Evolutionary conservation across 2,329 filamentous ascomycete genomes (phyloP).

Genomic region (Teratosphaeria pseudoeucalypti): DNA sequence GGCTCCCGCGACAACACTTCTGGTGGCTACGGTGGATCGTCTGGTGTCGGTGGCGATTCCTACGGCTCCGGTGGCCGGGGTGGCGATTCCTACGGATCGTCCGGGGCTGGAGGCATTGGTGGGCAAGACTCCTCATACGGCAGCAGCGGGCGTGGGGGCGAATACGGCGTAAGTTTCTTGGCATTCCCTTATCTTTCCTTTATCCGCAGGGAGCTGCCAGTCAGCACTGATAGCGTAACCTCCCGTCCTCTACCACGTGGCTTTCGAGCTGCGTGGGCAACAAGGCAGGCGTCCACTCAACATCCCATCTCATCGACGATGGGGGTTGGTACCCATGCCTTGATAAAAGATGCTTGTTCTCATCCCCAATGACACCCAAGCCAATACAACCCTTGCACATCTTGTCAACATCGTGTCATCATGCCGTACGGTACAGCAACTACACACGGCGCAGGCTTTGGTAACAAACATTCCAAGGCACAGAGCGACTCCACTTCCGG

Average conservation of each 20-base stretch:
- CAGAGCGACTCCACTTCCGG: not conserved
- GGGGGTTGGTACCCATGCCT: not conserved
- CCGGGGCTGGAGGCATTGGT: not conserved
- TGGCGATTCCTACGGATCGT: slow-evolving; percentile 8
- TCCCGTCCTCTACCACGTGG: not conserved
- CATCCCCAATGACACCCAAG: not conserved
- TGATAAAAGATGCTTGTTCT: not conserved
- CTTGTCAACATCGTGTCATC: not conserved
- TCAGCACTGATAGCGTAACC: not conserved
- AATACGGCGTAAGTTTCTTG: not conserved
- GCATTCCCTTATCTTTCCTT: not conserved
- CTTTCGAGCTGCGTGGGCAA: not conserved
- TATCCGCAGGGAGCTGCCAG: not conserved
- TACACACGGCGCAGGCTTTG: not conserved
- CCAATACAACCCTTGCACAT: too few relatives aligned
- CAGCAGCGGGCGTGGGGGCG: not conserved
- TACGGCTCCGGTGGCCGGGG: slow-evolving; percentile 2
- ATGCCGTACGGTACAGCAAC: not conserved
- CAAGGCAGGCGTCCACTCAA: too few relatives aligned
- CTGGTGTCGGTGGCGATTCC: slow-evolving; percentile 2
- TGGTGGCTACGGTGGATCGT: not conserved
- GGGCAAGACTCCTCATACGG: slow-evolving; percentile 5
- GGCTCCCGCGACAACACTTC: slow-evolving; percentile 4
- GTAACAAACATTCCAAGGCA: not conserved
- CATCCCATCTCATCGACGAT: not conserved